phyloP scores from a whole-genome alignment of 345 rosid genomes.

The Pistacia integerrima region DNA sequence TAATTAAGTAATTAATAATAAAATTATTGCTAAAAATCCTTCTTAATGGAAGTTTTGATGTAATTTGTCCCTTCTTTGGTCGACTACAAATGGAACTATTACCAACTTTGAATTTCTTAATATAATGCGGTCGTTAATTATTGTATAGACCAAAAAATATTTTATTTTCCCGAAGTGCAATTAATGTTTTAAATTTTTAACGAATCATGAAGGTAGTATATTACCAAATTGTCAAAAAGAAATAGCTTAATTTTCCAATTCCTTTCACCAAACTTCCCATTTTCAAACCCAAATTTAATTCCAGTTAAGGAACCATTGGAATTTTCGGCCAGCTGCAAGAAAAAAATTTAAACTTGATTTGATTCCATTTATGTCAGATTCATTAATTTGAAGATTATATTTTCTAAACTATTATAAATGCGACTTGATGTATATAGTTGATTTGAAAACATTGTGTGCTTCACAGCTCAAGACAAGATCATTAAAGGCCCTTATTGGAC shows the following conservation, averaged over 20 bases:
- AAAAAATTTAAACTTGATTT: neutral
- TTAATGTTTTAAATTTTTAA: too few species aligned
- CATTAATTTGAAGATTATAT: neutral
- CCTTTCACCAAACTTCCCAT: conserved; percentile 2
- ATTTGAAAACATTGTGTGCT: neutral
- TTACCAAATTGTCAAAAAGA: neutral
- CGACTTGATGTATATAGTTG: neutral
- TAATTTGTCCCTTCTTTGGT: too few species aligned
- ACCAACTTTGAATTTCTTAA: too few species aligned
- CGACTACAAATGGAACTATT: too few species aligned
- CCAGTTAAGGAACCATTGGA: neutral
- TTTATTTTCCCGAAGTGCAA: too few species aligned
- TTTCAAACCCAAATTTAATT: conserved; percentile 3
- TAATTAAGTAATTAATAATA: too few species aligned
- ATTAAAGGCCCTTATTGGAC: neutral
- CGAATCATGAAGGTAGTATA: too few species aligned
- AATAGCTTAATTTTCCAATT: neutral
- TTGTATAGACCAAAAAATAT: too few species aligned
- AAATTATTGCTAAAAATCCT: too few species aligned
- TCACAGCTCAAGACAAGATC: too few species aligned
- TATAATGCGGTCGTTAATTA: too few species aligned
- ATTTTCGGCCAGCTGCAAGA: neutral
- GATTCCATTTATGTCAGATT: neutral
- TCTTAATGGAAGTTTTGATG: too few species aligned
- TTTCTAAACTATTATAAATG: neutral